Percentiles rank a stretch among this genome's conserved stretches.
Conservation (phyloP, 345 rosid species). For the Salix exigua region DNA sequence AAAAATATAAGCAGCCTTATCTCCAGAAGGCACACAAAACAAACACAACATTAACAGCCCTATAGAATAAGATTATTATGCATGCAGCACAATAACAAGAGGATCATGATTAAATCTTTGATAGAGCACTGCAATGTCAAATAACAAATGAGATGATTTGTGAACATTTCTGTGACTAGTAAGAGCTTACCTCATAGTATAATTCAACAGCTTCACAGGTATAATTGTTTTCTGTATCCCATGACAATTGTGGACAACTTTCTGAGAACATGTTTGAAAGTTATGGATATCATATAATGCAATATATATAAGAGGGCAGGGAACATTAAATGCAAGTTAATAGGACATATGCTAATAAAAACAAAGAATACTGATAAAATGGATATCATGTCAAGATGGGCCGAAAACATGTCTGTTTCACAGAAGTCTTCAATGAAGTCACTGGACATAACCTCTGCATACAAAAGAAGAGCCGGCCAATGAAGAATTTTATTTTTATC, state of each 20-base stretch:
- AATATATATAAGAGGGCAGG: neutral
- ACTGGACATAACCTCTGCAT: constrained; percentile 87
- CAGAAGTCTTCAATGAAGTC: constrained; percentile 88
- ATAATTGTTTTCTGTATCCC: constrained; percentile 70
- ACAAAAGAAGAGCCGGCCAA: constrained; percentile 87
- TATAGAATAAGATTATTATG: neutral
- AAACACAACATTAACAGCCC: too few species aligned
- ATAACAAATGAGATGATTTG: too few species aligned
- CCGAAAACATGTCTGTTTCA: constrained; percentile 74
- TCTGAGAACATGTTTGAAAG: constrained; percentile 77
- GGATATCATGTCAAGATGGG: constrained; percentile 93
- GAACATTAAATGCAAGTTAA: neutral
- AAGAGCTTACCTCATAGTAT: constrained; percentile 68
- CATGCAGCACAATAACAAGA: neutral
- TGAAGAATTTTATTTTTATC: constrained; percentile 72
- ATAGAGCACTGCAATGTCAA: too few species aligned
- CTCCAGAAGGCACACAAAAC: too few species aligned
- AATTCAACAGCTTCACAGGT: constrained; percentile 69
- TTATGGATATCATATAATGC: constrained; percentile 46
- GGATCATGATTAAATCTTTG: neutral
- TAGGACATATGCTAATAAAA: neutral
- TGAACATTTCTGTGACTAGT: neutral
- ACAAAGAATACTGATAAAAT: constrained; percentile 12
- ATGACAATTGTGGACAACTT: constrained; percentile 58
- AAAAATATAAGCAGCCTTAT: neutral